These are phyloP conservation scores for Darksidea phi DNA, from an alignment of 495 filamentous ascomycete genomes.

Conservation along the genomic window DNA sequence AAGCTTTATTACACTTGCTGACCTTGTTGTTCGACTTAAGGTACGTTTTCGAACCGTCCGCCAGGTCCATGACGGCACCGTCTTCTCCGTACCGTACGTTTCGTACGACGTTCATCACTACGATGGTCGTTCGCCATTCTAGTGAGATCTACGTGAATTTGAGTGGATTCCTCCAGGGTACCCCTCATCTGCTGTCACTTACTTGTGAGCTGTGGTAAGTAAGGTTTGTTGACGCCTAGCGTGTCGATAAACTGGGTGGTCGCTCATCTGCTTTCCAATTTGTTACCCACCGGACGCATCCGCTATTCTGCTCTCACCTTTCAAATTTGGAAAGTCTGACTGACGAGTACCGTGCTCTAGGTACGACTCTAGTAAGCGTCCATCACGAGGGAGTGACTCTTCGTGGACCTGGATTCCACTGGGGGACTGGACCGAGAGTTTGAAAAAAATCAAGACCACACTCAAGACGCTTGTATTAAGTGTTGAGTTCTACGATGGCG, in stretches of 20 bases:
- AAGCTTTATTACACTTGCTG: too few relatives aligned
- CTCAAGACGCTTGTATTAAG: conserved; percentile 5
- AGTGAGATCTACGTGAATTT: neutral
- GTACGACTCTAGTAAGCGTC: neutral
- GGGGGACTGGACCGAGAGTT: too few relatives aligned
- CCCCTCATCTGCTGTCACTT: conserved; percentile 2
- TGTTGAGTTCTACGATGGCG: conserved; percentile 2
- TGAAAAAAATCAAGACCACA: neutral
- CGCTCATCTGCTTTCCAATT: too few relatives aligned
- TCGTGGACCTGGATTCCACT: neutral
- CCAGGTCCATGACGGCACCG: too few relatives aligned
- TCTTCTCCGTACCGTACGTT: too few relatives aligned
- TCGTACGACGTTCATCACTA: too few relatives aligned
- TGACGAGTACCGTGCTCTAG: neutral
- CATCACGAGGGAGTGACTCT: neutral
- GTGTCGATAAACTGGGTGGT: too few relatives aligned
- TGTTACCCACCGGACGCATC: neutral
- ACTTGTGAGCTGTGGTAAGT: conserved; percentile 5
- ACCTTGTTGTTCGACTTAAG: too few relatives aligned
- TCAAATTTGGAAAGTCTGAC: too few relatives aligned
- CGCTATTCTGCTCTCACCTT: neutral
- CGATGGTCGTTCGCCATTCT: too few relatives aligned
- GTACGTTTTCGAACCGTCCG: too few relatives aligned
- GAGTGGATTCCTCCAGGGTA: neutral
- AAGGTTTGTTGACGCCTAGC: neutral